Percentiles rank a stretch among this genome's conserved stretches.
phyloP scores from a whole-genome alignment of 2,329 filamentous ascomycete species.

The Cryphonectria carpinicola region DNA sequence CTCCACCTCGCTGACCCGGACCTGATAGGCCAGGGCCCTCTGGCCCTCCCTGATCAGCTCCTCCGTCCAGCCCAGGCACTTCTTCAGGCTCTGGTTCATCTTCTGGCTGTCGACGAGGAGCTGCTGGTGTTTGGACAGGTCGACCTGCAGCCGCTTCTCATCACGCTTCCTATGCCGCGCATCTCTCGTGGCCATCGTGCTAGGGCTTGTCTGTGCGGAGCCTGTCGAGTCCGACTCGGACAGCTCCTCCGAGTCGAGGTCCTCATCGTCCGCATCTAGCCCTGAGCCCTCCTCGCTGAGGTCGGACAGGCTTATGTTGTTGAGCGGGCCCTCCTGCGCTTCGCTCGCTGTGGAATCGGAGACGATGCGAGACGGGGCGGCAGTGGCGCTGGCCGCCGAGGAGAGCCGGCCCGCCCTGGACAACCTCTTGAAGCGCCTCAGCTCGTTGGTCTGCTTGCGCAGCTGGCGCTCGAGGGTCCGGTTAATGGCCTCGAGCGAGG shows the following conservation, averaged over 20 bases:
- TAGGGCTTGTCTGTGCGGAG: conserved; percentile 46
- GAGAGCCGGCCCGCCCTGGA: conserved; percentile 80
- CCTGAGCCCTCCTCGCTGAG: conserved; percentile 51
- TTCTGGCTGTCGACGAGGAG: conserved; percentile 88
- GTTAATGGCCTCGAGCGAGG: conserved; percentile 93
- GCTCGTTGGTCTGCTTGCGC: conserved; percentile 85
- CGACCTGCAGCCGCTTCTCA: conserved; percentile 80
- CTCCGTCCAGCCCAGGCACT: conserved; percentile 88
- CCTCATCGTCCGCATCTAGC: conserved; percentile 41
- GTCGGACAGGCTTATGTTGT: conserved; percentile 52
- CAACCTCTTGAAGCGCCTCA: conserved; percentile 83
- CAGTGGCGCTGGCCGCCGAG: conserved; percentile 52
- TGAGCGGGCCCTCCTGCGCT: conserved; percentile 43
- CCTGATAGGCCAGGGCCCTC: conserved; percentile 82
- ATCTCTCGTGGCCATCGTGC: conserved; percentile 47
- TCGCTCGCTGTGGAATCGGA: conserved; percentile 49
- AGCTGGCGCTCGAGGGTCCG: conserved; percentile 88
- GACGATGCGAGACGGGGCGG: conserved; percentile 46
- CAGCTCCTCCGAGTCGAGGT: conserved; percentile 50
- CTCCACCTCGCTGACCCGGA: conserved; percentile 77
- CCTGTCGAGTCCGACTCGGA: conserved; percentile 44
- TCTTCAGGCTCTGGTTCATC: conserved; percentile 91
- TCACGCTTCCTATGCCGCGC: conserved; percentile 69
- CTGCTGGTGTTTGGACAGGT: conserved; percentile 87
- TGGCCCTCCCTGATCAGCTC: conserved; percentile 86